A percentile compares a stretch with the other conserved stretches of the same genome.
Conservation (phyloP, 2,329 filamentous ascomycete species). For the Fusarium sp. region DNA sequence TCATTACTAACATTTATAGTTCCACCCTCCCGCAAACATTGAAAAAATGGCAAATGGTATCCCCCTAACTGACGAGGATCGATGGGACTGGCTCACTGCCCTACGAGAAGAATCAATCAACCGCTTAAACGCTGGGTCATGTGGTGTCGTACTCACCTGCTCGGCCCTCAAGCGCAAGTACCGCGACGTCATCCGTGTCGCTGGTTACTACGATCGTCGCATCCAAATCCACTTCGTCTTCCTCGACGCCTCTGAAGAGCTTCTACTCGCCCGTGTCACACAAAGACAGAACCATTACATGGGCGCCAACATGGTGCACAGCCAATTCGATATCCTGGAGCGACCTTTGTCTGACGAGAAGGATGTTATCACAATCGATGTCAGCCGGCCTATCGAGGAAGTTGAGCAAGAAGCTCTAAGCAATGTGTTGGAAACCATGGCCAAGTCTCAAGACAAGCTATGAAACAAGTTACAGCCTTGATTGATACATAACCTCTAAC, state of each 20-base stretch:
- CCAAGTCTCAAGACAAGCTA: constrained; percentile 38
- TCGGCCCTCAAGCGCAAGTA: constrained; percentile 97
- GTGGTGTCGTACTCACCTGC: constrained; percentile 93
- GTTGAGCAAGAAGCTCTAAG: constrained; percentile 71
- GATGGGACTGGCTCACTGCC: constrained; percentile 95
- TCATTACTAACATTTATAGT: constrained; percentile 60
- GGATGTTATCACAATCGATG: constrained; percentile 79
- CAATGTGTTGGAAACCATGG: constrained; percentile 66
- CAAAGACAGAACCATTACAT: constrained; percentile 89
- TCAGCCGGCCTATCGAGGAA: constrained; percentile 66
- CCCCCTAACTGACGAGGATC: constrained; percentile 90
- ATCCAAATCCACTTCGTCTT: constrained; percentile 94
- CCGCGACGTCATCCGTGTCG: constrained; percentile 87
- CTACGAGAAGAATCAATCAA: constrained; percentile 76
- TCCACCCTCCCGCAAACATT: constrained; percentile 80
- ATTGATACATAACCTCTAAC: not conserved
- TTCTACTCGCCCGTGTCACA: constrained; percentile 80
- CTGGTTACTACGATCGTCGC: constrained; percentile 77
- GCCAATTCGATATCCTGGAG: constrained; percentile 90
- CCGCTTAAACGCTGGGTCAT: constrained; percentile 65
- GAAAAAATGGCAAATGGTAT: constrained; percentile 90
- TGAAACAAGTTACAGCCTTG: constrained; percentile 9
- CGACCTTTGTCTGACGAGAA: constrained; percentile 76
- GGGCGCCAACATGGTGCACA: constrained; percentile 94
- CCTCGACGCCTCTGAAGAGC: constrained; percentile 79